Conservation (phyloP, 2,329 filamentous ascomycete species). For the Periconia macrospinosa region DNA sequence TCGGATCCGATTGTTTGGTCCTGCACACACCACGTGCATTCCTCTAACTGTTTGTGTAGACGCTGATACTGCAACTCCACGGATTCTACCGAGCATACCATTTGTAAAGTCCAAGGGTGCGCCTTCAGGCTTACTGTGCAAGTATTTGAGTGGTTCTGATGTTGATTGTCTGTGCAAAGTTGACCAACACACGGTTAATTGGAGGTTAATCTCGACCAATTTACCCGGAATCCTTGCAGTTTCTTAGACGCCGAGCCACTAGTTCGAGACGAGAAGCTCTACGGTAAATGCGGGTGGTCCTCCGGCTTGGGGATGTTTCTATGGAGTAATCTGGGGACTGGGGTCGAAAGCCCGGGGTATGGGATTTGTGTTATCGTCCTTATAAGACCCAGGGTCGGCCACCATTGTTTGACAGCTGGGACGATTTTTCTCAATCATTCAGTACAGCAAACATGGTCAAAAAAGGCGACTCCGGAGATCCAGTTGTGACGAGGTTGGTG, state of each 20-base stretch:
- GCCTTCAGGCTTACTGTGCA: neutral
- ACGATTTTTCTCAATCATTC: slow-evolving; percentile 10
- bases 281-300: slow-evolving; percentile 29
- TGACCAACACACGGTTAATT: slow-evolving; percentile 5
- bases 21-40: slow-evolving; percentile 5
- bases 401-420: slow-evolving; percentile 9
- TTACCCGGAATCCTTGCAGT: slow-evolving; percentile 9
- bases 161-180: neutral
- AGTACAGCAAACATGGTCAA: slow-evolving; percentile 31
- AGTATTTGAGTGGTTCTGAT: neutral
- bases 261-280: slow-evolving; percentile 20
- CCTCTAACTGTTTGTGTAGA: neutral
- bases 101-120: slow-evolving; percentile 1
- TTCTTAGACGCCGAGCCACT: slow-evolving; percentile 23
- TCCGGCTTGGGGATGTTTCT: slow-evolving; percentile 22
- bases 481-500: slow-evolving; percentile 48
- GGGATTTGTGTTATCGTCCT: slow-evolving; percentile 1
- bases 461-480: slow-evolving; percentile 29
- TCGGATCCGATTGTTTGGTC: neutral
- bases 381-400: slow-evolving; percentile 27
- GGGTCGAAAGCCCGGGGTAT: slow-evolving; percentile 27
- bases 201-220: slow-evolving; percentile 12
- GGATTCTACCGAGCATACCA: slow-evolving; percentile 1
- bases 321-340: slow-evolving; percentile 27
- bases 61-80: neutral